Evolutionary conservation across 2,329 filamentous ascomycete genomes (phyloP).

Genomic region (Berkeleyomyces basicola): DNA sequence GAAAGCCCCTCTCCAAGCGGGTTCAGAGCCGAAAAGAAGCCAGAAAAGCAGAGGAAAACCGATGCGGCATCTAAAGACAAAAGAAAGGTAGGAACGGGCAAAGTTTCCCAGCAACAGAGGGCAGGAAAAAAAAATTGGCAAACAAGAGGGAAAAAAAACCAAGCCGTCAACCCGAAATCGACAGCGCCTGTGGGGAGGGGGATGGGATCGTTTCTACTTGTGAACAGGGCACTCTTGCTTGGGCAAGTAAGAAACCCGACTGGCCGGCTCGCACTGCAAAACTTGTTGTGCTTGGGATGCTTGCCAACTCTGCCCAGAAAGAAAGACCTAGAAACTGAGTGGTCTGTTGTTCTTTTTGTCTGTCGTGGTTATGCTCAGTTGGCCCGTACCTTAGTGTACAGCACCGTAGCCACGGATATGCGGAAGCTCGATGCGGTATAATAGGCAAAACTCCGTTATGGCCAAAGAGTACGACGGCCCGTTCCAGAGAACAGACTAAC

Average conservation of each 20-base stretch:
- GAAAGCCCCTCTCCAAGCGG: not conserved
- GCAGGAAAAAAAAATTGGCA: not conserved
- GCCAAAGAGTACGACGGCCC: too few relatives aligned
- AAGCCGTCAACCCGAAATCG: not conserved
- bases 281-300: not conserved
- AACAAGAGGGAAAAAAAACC: not conserved
- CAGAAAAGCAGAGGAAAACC: not conserved
- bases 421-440: too few relatives aligned
- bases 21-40: not conserved
- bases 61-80: not conserved
- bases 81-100: not conserved
- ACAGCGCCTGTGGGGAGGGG: not conserved
- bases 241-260: not conserved
- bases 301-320: not conserved
- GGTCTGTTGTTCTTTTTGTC: not conserved
- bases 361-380: not conserved
- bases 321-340: not conserved
- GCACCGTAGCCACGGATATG: too few relatives aligned
- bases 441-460: too few relatives aligned
- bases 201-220: not conserved
- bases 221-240: constrained; percentile 1
- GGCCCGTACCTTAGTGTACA: too few relatives aligned
- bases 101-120: not conserved
- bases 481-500: too few relatives aligned
- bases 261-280: not conserved